Evolutionary conservation across 2,329 filamentous ascomycete genomes (phyloP).

Genomic region (Phialocephala subalpina): DNA sequence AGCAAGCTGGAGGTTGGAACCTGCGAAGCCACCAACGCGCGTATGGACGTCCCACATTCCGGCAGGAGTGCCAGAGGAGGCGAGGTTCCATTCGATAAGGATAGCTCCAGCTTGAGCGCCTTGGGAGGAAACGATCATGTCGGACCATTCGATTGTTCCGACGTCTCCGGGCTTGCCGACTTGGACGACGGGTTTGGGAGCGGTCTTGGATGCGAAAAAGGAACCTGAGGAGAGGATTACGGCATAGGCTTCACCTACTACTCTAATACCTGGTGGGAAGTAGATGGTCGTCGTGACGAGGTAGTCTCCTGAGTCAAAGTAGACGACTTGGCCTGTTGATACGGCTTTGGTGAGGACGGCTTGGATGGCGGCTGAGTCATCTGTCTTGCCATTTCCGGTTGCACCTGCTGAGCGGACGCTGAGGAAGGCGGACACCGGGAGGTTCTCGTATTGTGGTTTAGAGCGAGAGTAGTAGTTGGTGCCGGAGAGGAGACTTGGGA

Average conservation of each 20-base stretch:
- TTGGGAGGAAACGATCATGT: constrained; percentile 69
- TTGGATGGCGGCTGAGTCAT: constrained; percentile 68
- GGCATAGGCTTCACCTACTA: constrained; percentile 54
- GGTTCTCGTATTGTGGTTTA: constrained; percentile 61
- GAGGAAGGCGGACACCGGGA: constrained; percentile 48
- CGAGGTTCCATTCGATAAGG: constrained; percentile 72
- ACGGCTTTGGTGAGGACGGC: constrained; percentile 60
- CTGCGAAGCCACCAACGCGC: constrained; percentile 52
- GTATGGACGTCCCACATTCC: constrained; percentile 58
- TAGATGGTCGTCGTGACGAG: constrained; percentile 55
- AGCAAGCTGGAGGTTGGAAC: constrained; percentile 31
- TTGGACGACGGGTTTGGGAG: constrained; percentile 57
- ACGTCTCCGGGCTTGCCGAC: constrained; percentile 64
- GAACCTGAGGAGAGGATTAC: constrained; percentile 48
- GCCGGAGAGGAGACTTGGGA: constrained; percentile 53
- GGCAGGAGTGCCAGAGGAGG: constrained; percentile 55
- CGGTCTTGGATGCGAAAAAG: constrained; percentile 52
- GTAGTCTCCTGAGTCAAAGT: constrained; percentile 65
- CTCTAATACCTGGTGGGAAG: constrained; percentile 52
- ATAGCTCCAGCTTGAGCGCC: constrained; percentile 64
- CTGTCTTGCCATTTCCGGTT: constrained; percentile 61
- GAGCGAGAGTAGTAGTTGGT: constrained; percentile 57
- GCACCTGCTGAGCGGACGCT: constrained; percentile 51
- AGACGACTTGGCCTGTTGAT: constrained; percentile 57
- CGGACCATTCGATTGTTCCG: constrained; percentile 68